Evolutionary conservation across 768 basidiomycete genomes (phyloP).

Genomic region (Podaxis mareebaensis): DNA sequence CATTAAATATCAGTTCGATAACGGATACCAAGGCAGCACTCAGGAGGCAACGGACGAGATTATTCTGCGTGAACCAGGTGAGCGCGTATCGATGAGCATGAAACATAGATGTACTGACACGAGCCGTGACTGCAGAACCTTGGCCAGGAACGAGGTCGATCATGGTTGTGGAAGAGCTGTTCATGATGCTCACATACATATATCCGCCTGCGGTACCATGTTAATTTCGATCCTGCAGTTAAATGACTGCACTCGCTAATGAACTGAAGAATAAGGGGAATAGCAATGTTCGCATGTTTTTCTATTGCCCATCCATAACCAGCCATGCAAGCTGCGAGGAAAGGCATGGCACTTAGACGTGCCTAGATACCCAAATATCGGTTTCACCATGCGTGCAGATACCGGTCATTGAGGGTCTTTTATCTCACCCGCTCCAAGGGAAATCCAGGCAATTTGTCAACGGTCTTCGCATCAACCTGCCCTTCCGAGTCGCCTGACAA

Average conservation of each 20-base stretch:
- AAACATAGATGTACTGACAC: conserved; percentile 45
- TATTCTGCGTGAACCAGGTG: conserved; percentile 49
- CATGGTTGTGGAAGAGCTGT: conserved; percentile 58
- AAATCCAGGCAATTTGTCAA: conserved; percentile 35
- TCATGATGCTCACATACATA: conserved; percentile 48
- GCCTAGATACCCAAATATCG: conserved; percentile 18
- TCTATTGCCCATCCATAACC: conserved; percentile 67
- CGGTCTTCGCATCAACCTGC: conserved; percentile 20
- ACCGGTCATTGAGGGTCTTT: not conserved
- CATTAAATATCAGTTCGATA: conserved; percentile 60
- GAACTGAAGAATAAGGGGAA: conserved; percentile 51
- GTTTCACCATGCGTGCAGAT: not conserved
- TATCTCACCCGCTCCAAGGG: conserved; percentile 53
- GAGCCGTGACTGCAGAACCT: conserved; percentile 69
- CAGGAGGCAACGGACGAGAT: conserved; percentile 63
- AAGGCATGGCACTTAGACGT: conserved; percentile 20
- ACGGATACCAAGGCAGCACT: conserved; percentile 63
- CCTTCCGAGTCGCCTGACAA: conserved; percentile 1
- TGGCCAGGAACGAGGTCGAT: conserved; percentile 64
- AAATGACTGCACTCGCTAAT: conserved; percentile 26
- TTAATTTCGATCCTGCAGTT: not conserved
- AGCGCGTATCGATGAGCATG: not conserved
- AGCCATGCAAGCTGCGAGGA: conserved; percentile 38
- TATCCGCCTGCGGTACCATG: conserved; percentile 47
- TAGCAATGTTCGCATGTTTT: conserved; percentile 46